Percentiles rank a stretch among this genome's conserved stretches.
These are phyloP conservation scores for Hortaea sp. DNA, from an alignment of 2,329 filamentous ascomycete species.

Conservation along the genomic window DNA sequence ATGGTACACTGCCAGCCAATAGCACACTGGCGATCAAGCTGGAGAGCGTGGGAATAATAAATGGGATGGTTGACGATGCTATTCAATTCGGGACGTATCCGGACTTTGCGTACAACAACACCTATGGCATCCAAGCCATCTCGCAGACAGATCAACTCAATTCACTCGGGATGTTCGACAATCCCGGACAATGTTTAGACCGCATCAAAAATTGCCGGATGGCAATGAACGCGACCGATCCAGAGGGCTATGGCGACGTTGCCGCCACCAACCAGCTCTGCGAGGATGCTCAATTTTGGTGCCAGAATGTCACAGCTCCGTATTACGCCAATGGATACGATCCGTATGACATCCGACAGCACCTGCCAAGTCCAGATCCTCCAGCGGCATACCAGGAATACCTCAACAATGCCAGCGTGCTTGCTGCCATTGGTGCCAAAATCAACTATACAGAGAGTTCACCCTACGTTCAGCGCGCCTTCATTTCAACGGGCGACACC, in stretches of 20 bases:
- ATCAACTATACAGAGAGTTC: conserved; percentile 40
- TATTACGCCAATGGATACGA: conserved; percentile 20
- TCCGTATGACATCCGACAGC: conserved; percentile 48
- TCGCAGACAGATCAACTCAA: conserved; percentile 41
- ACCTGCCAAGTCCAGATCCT: conserved; percentile 45
- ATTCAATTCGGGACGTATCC: conserved; percentile 51
- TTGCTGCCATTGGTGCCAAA: conserved; percentile 40
- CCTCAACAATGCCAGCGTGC: conserved; percentile 37
- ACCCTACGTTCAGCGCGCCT: conserved; percentile 31
- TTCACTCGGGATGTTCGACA: conserved; percentile 35
- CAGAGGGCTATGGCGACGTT: conserved; percentile 25
- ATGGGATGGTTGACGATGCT: conserved; percentile 58
- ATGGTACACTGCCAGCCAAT: conserved; percentile 39
- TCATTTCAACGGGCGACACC: conserved; percentile 35
- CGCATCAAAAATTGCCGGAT: conserved; percentile 23
- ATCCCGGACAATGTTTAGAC: conserved; percentile 20
- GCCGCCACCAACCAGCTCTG: conserved; percentile 21
- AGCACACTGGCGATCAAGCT: conserved; percentile 51
- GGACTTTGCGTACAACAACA: conserved; percentile 52
- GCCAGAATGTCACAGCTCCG: conserved; percentile 14
- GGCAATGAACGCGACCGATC: conserved; percentile 23
- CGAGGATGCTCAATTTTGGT: conserved; percentile 13
- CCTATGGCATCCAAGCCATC: conserved; percentile 53
- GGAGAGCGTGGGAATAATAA: conserved; percentile 57
- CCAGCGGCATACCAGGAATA: conserved; percentile 40